A percentile compares a stretch with the other conserved stretches of the same genome.
Conservation (phyloP, 139 green algal species). For the Bryopsis sp. region DNA sequence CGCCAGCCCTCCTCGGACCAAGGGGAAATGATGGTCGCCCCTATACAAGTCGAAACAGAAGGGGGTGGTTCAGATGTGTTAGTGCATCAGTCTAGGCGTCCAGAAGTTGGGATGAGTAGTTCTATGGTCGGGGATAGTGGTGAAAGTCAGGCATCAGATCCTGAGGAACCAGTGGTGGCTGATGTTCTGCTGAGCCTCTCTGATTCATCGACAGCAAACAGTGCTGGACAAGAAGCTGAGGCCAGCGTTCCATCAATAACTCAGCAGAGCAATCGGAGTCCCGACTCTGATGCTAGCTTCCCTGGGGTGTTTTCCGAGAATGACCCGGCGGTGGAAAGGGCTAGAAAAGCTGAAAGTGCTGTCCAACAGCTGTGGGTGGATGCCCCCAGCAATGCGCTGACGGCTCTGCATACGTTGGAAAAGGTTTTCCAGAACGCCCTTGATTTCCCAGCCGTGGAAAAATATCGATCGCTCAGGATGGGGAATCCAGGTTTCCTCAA, state of each 20-base stretch:
- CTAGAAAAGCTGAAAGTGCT: neutral
- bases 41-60: neutral
- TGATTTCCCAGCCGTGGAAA: slow-evolving; percentile 5
- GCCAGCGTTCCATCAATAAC: neutral
- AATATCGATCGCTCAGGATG: slow-evolving; percentile 13
- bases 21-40: neutral
- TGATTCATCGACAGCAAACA: no score
- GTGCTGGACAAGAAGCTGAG: neutral
- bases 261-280: no score
- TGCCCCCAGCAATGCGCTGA: neutral
- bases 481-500: neutral
- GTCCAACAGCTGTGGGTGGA: neutral
- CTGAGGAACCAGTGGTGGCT: neutral
- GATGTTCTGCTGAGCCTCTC: neutral
- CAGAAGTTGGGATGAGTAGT: neutral
- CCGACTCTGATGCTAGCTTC: no score
- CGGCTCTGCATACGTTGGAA: slow-evolving; percentile 11
- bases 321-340: no score
- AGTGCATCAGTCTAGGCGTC: neutral
- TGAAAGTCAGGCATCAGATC: neutral
- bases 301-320: no score
- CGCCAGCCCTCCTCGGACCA: neutral
- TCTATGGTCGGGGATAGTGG: neutral
- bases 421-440: slow-evolving; percentile 15
- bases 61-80: neutral